phyloP scores from a whole-genome alignment of 2,329 filamentous ascomycete genomes.

The Diaporthe helianthi region DNA sequence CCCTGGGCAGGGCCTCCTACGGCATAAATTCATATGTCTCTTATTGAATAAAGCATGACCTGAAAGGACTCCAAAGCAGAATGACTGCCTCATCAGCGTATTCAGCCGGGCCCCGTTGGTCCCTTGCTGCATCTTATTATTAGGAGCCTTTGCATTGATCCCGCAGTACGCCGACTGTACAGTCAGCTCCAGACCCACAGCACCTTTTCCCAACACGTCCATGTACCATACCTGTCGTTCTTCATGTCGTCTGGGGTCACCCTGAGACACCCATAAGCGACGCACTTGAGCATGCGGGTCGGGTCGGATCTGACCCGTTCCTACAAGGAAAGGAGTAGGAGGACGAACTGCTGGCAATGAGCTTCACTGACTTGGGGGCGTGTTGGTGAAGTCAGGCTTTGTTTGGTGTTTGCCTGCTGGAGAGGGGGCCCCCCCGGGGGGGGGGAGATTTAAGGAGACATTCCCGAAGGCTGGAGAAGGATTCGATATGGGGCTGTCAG shows the following conservation, averaged over 20 bases:
- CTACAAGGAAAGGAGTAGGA: slow-evolving; percentile 15
- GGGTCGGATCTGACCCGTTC: slow-evolving; percentile 18
- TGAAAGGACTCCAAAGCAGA: neutral
- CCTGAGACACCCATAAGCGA: neutral
- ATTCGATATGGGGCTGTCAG: neutral
- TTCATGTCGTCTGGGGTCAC: slow-evolving; percentile 4
- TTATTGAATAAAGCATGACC: neutral
- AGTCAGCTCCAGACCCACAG: neutral
- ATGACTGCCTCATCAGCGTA: neutral
- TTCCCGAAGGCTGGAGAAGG: slow-evolving; percentile 25
- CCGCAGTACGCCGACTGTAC: neutral
- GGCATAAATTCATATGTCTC: neutral
- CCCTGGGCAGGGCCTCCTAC: neutral
- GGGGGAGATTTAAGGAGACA: too few relatives aligned
- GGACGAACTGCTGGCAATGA: slow-evolving; percentile 1
- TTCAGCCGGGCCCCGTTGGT: neutral
- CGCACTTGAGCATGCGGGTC: slow-evolving; percentile 18
- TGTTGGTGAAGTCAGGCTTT: neutral
- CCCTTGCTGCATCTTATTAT: neutral
- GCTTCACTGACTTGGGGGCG: neutral
- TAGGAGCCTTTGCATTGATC: neutral
- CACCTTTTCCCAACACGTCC: neutral
- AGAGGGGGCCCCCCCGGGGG: too few relatives aligned
- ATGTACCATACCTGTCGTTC: neutral
- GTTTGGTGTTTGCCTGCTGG: neutral